These are phyloP conservation scores for Euphrasia confusa DNA, from an alignment of 257 asterid species.

Conservation along the genomic window DNA sequence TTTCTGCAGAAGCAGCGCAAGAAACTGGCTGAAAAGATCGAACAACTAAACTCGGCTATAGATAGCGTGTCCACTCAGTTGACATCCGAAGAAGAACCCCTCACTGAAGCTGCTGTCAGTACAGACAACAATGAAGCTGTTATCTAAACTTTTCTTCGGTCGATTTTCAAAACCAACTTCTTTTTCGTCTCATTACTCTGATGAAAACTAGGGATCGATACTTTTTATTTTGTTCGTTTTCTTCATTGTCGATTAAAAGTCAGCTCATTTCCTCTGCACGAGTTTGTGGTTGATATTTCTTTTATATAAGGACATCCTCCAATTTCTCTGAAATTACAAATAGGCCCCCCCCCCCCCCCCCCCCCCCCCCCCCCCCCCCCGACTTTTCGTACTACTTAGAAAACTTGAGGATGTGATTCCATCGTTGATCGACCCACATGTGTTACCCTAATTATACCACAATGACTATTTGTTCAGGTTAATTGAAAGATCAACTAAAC, in stretches of 20 bases:
- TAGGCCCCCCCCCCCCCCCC: no score
- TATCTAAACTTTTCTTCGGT: constrained; percentile 25
- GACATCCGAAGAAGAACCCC: constrained; percentile 43
- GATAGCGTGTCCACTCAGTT: constrained; percentile 65
- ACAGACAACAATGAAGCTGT: constrained; percentile 58
- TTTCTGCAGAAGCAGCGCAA: constrained; percentile 67
- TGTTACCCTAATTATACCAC: no score
- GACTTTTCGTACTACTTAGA: no score
- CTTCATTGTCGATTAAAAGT: not conserved
- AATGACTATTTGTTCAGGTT: no score
- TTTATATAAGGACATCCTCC: no score
- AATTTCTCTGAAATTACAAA: no score
- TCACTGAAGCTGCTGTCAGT: constrained; percentile 49
- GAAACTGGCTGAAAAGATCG: constrained; percentile 79
- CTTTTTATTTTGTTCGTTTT: not conserved
- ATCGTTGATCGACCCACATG: no score
- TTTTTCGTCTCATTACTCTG: not conserved
- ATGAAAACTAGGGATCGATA: not conserved
- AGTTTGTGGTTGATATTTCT: not conserved
- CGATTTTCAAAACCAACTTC: not conserved
- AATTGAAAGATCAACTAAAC: not conserved
- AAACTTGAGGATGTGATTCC: no score
- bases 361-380: no score
- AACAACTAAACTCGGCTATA: constrained; percentile 69
- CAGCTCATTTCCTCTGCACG: not conserved